phyloP scores from a whole-genome alignment of 1,139 yeast genomes.

The Zhuliangozyma parablackwelliae region DNA sequence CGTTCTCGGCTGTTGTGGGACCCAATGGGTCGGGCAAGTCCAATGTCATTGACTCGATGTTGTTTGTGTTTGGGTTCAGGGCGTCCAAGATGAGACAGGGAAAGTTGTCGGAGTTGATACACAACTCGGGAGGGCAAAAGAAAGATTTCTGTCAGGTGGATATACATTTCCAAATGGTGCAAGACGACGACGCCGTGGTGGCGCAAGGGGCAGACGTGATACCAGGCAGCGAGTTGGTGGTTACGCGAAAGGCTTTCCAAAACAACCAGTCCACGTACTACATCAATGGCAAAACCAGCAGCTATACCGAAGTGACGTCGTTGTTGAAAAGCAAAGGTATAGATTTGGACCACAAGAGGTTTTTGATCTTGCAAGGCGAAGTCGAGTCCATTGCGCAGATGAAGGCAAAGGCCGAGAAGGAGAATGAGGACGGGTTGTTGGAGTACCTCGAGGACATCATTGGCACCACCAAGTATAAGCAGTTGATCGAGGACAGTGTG shows the following conservation, averaged over 20 bases:
- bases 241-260: constrained; percentile 74
- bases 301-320: constrained; percentile 74
- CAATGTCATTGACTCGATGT: constrained; percentile 91
- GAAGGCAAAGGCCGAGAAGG: constrained; percentile 95
- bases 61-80: constrained; percentile 95
- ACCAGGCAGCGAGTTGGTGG: constrained; percentile 57
- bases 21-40: constrained; percentile 99
- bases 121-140: constrained; percentile 63
- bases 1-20: constrained; percentile 97
- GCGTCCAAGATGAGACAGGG: constrained; percentile 97
- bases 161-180: constrained; percentile 79
- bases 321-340: constrained; percentile 80
- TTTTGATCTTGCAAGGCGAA: constrained; percentile 93
- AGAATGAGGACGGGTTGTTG: constrained; percentile 86
- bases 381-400: constrained; percentile 97
- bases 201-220: constrained; percentile 36
- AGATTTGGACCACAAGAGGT: constrained; percentile 91
- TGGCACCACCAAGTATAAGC: constrained; percentile 85
- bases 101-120: constrained; percentile 84
- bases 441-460: constrained; percentile 96
- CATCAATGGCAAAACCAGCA: constrained; percentile 65
- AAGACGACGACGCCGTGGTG: constrained; percentile 44
- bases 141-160: constrained; percentile 83
- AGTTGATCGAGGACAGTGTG: constrained; percentile 63
- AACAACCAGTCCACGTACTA: constrained; percentile 78